Conservation (phyloP, 108 stramenopile species). For the Nitzschia putrida region DNA sequence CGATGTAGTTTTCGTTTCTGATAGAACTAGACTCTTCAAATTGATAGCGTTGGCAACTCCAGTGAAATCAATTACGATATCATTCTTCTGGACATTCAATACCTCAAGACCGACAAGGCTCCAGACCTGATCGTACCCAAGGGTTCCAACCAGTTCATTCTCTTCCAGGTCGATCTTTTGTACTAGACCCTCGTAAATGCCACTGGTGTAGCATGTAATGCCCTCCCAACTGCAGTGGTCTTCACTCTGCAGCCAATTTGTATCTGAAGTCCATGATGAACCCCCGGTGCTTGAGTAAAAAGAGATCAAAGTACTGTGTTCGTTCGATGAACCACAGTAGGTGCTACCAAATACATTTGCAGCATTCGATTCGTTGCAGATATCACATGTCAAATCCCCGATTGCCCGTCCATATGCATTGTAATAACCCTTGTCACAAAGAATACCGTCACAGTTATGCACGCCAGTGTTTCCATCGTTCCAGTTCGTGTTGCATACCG, state of each 20-base stretch:
- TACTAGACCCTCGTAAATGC: slow-evolving; percentile 37
- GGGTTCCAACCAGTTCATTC: slow-evolving; percentile 59
- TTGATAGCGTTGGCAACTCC: slow-evolving; percentile 65
- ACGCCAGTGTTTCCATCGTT: slow-evolving; percentile 48
- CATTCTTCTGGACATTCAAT: slow-evolving; percentile 54
- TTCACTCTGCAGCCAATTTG: slow-evolving; percentile 40
- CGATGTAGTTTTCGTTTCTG: slow-evolving; percentile 46
- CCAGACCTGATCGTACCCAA: slow-evolving; percentile 35
- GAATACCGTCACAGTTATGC: slow-evolving; percentile 67
- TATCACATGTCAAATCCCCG: slow-evolving; percentile 38
- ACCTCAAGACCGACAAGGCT: slow-evolving; percentile 32
- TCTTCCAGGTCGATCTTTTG: slow-evolving; percentile 59
- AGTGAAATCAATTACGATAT: slow-evolving; percentile 56
- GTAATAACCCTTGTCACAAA: slow-evolving; percentile 64
- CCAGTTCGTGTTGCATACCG: slow-evolving; percentile 44
- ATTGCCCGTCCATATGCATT: slow-evolving; percentile 61
- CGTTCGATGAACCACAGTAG: slow-evolving; percentile 50
- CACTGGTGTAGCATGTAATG: slow-evolving; percentile 44
- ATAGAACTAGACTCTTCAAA: slow-evolving; percentile 65
- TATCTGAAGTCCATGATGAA: slow-evolving; percentile 33
- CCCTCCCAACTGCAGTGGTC: slow-evolving; percentile 53
- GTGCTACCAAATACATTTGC: slow-evolving; percentile 60
- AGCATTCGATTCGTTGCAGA: slow-evolving; percentile 41
- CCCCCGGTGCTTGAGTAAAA: slow-evolving; percentile 47
- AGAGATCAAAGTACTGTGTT: slow-evolving; percentile 49